Evolutionary conservation across 164 flowering plant genomes (phyloP), one percentile per base, ranked within the genome.

Genomic region (Warburgia ugandensis): DNA sequence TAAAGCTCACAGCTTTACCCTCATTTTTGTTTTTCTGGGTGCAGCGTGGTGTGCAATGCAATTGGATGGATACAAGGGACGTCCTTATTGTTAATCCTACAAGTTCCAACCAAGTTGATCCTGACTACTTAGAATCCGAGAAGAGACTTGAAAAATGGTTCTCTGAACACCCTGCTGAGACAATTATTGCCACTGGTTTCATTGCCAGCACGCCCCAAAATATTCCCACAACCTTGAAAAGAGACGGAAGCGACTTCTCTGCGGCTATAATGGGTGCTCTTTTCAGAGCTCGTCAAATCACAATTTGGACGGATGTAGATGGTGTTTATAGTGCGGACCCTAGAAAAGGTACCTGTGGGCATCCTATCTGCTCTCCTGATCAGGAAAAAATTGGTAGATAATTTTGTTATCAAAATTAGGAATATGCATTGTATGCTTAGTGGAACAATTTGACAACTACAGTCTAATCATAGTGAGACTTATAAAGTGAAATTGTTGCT

Each of bases 281-380:
- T 4, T 56, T 92, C 33, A 72, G 66, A 72, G 95, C 99, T 32
- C 71, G 78, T 23, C 86, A 80, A 65, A 94, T 92, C 54, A 92
- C 99, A 52, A 92, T 92, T 57, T 92, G 97, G 99, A 92, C 99
- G 21, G 99, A 88, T 61, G 99, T 92, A 52, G 85, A 92, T 73
- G 99, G 99, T 38, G 97, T 92, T 1, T 92, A 88, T 57, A 94
- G 97, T 77, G 99, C 99, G 58, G 97, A 94, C 52, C 99, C 99
- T 19, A 72, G 97, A 68, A 94, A 89, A 94, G 99, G 99, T 89
- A 59, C n/a, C n/a, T n/a, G n/a, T n/a, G n/a, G n/a, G n/a, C n/a
- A n/a, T n/a, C n/a, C n/a, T 36, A 12, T 3, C 16, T 6, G 14
- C 10, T 20, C 13, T 3, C n/a, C 17, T 14, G 13, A 10, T 3